Percentiles rank a stretch among this genome's conserved stretches.
Evolutionary conservation across 2,329 filamentous ascomycete species (phyloP).

Genomic region (Calonectria pteridis): DNA sequence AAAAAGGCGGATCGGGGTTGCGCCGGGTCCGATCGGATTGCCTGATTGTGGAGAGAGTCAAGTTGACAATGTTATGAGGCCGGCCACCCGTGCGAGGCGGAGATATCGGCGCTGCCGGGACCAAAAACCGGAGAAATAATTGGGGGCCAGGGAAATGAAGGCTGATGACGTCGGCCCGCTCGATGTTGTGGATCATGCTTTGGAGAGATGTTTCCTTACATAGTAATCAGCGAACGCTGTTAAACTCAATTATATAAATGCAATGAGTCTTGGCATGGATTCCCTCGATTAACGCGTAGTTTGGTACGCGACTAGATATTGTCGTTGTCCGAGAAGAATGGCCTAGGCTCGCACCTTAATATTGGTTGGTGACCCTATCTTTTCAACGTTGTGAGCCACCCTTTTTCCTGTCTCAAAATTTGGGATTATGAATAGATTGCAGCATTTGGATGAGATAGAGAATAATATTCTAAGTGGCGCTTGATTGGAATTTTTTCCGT

Average conservation of each 20-base stretch:
- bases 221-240: neutral
- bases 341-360: neutral
- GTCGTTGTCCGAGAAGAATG: neutral
- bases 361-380: neutral
- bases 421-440: neutral
- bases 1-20: neutral
- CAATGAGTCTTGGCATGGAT: neutral
- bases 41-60: slow-evolving; percentile 4
- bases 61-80: slow-evolving; percentile 12
- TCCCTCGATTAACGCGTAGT: neutral
- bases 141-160: slow-evolving; percentile 5
- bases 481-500: neutral
- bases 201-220: neutral
- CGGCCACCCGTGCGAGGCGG: slow-evolving; percentile 1
- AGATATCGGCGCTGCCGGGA: slow-evolving; percentile 12
- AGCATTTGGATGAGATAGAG: neutral
- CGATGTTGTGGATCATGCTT: neutral
- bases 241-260: neutral
- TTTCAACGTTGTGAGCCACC: neutral
- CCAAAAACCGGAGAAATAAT: slow-evolving; percentile 18
- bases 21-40: neutral
- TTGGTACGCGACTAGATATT: neutral
- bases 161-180: neutral
- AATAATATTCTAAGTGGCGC: neutral
- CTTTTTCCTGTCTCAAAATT: neutral